Conservation (phyloP, 257 asterid species). For the Lycium barbarum region DNA sequence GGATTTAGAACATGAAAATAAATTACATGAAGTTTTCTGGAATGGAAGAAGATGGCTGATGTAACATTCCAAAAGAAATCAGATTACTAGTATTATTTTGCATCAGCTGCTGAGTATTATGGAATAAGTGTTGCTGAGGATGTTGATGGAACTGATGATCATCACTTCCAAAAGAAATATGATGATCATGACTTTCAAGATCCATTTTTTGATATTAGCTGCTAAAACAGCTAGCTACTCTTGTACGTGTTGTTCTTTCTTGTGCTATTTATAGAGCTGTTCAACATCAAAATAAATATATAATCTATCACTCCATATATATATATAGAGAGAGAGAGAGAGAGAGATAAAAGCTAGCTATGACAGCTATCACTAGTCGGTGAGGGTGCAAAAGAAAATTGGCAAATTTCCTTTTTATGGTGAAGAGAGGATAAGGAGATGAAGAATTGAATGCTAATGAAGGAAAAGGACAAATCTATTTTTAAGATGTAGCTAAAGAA, state of each 20-base stretch:
- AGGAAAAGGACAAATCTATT: constrained; percentile 16
- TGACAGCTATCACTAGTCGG: not conserved
- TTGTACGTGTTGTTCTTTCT: too few species aligned
- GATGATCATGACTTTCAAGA: constrained; percentile 27
- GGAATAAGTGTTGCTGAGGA: constrained; percentile 27
- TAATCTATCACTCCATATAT: not conserved
- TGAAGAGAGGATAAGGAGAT: constrained; percentile 20
- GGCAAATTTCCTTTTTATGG: not conserved
- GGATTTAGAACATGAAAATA: not conserved
- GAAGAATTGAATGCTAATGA: not conserved
- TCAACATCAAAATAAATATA: too few species aligned
- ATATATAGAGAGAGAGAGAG: not conserved
- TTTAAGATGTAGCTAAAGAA: not conserved
- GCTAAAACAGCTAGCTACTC: too few species aligned
- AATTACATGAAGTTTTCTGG: constrained; percentile 61
- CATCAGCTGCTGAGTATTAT: constrained; percentile 41
- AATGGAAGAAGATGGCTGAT: constrained; percentile 53
- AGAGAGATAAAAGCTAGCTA: not conserved
- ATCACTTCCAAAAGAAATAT: constrained; percentile 9
- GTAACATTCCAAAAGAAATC: constrained; percentile 79
- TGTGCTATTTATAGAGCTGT: too few species aligned
- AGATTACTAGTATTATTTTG: constrained; percentile 42
- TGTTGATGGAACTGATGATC: not conserved
- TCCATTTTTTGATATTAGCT: not conserved
- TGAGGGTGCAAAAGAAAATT: not conserved